A percentile compares a stretch with the other conserved stretches of the same genome.
Conservation (phyloP, 1,284 basidiomycete species). For the Sphaerobolus stellatus region DNA sequence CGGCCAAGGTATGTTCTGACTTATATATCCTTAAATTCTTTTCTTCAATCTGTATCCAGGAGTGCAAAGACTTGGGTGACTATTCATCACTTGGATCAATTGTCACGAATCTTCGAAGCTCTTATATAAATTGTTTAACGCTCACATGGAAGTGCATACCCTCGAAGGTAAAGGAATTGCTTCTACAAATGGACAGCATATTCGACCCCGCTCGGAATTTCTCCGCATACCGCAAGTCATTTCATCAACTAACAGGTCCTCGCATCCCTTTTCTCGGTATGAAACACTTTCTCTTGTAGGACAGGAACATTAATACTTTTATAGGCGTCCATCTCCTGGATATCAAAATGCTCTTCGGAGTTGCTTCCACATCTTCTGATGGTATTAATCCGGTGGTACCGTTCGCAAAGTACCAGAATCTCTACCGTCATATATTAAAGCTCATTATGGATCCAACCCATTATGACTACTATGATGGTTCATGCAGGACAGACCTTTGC, state of each 20-base stretch:
- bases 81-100: not conserved
- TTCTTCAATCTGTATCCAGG: not conserved
- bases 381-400: not conserved
- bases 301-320: not conserved
- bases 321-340: not conserved
- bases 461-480: not conserved
- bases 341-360: conserved; percentile 1
- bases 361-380: not conserved
- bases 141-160: not conserved
- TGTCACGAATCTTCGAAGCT: not conserved
- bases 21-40: not conserved
- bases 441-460: not conserved
- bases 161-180: not conserved
- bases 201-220: not conserved
- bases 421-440: not conserved
- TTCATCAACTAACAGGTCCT: not conserved
- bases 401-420: conserved; percentile 1
- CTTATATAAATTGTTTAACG: not conserved
- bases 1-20: not conserved
- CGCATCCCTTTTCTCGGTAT: not conserved
- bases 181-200: not conserved
- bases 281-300: not conserved
- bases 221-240: not conserved
- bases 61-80: not conserved
- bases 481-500: not conserved